These are phyloP conservation scores for Favolaschia claudopus DNA, from an alignment of 768 basidiomycete species.

Conservation along the genomic window DNA sequence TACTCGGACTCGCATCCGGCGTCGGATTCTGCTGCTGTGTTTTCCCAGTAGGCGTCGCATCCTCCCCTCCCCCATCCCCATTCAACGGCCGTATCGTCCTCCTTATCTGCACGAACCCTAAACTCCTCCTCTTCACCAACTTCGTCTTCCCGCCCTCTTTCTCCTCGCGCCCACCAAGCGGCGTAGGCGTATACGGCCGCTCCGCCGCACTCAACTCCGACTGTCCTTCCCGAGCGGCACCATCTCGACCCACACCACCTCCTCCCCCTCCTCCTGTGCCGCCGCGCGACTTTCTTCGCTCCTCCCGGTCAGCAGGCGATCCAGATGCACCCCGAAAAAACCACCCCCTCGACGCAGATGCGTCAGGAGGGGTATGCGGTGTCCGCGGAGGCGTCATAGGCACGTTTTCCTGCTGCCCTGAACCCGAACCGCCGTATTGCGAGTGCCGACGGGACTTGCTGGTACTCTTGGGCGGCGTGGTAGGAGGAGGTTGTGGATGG, in stretches of 20 bases:
- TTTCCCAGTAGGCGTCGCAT: constrained; percentile 15
- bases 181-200: constrained; percentile 30
- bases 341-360: constrained; percentile 37
- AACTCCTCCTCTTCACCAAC: constrained; percentile 52
- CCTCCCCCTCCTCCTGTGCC: constrained; percentile 71
- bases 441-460: constrained; percentile 15
- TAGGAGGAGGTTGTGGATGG: constrained; percentile 12
- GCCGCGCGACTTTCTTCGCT: constrained; percentile 6
- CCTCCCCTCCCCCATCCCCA: constrained; percentile 26
- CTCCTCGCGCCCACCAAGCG: constrained; percentile 13
- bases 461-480: constrained; percentile 7
- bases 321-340: constrained; percentile 57
- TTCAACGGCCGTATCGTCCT: constrained; percentile 34
- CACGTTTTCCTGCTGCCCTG: background rate
- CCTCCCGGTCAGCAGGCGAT: constrained; percentile 50
- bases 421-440: constrained; percentile 14
- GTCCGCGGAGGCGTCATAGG: constrained; percentile 17
- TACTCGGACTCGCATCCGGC: constrained; percentile 17
- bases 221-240: constrained; percentile 47
- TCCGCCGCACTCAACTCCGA: constrained; percentile 39
- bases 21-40: constrained; percentile 7
- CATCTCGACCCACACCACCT: constrained; percentile 64
- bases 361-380: constrained; percentile 2
- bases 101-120: constrained; percentile 51
- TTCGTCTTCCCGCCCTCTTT: constrained; percentile 35